Conservation (phyloP, 2,329 filamentous ascomycete species). For the Diaporthe destruens region DNA sequence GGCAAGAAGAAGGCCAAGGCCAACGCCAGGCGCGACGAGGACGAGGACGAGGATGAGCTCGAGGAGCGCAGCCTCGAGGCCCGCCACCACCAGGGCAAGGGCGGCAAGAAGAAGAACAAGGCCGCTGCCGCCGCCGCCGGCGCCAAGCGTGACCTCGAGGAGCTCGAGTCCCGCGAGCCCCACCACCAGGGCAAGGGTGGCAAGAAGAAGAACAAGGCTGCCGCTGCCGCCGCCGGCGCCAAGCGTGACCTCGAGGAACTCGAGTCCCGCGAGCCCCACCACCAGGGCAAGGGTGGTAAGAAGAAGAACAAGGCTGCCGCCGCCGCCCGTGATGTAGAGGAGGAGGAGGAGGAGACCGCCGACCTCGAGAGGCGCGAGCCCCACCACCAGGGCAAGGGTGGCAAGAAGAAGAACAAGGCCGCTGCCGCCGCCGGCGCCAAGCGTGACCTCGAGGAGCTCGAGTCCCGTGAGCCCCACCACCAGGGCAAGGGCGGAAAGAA, state of each 20-base stretch:
- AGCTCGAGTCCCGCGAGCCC: slow-evolving; percentile 33
- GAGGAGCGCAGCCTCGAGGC: slow-evolving; percentile 39
- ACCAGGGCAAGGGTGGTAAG: slow-evolving; percentile 41
- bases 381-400: slow-evolving; percentile 43
- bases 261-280: slow-evolving; percentile 40
- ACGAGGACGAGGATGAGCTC: slow-evolving; percentile 20
- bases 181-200: slow-evolving; percentile 42
- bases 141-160: slow-evolving; percentile 11
- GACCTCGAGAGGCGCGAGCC: slow-evolving; percentile 31
- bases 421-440: not conserved
- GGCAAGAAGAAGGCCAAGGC: slow-evolving; percentile 40
- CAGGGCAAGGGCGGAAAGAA: slow-evolving; percentile 45
- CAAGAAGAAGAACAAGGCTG: slow-evolving; percentile 31
- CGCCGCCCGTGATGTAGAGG: not conserved
- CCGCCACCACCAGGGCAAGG: slow-evolving; percentile 43
- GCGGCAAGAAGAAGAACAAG: slow-evolving; percentile 33
- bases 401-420: slow-evolving; percentile 42
- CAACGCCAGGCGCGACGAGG: slow-evolving; percentile 8
- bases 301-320: slow-evolving; percentile 40
- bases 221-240: not conserved
- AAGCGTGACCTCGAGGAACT: slow-evolving; percentile 18
- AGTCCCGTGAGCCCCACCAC: slow-evolving; percentile 40
- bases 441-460: slow-evolving; percentile 28
- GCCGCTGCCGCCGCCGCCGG: not conserved
- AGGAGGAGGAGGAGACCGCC: slow-evolving; percentile 17